phyloP scores from a whole-genome alignment of 108 stramenopile species.

The Chaetoceros muelleri region DNA sequence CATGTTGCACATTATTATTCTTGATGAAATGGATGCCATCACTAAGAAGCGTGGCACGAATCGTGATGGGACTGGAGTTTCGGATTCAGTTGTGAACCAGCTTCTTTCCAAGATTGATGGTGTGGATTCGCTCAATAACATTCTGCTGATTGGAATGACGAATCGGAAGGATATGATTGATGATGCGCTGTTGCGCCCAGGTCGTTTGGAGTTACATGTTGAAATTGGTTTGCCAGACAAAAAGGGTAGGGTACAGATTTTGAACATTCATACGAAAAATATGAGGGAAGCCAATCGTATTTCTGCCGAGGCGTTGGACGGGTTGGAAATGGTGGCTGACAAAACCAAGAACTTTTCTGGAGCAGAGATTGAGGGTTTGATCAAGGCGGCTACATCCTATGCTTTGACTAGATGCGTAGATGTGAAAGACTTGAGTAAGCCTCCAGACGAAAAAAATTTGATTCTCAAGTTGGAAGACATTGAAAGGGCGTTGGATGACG shows the following conservation, averaged over 20 bases:
- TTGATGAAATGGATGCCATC: constrained; percentile 99
- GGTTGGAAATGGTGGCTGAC: constrained; percentile 67
- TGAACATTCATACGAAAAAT: constrained; percentile 90
- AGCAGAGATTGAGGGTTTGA: constrained; percentile 96
- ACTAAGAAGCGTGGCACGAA: constrained; percentile 91
- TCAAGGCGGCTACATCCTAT: constrained; percentile 93
- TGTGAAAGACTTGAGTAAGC: constrained; percentile 85
- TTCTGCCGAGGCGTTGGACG: constrained; percentile 65
- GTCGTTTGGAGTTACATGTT: constrained; percentile 96
- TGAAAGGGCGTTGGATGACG: constrained; percentile 78
- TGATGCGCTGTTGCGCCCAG: constrained; percentile 96
- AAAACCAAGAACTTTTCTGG: constrained; percentile 97
- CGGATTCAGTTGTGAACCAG: constrained; percentile 98
- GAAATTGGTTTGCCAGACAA: constrained; percentile 96
- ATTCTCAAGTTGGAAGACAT: constrained; percentile 82
- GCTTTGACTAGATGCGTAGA: constrained; percentile 86
- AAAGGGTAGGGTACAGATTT: constrained; percentile 91
- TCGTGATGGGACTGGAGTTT: constrained; percentile 89
- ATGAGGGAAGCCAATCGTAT: constrained; percentile 86
- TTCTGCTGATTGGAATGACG: constrained; percentile 99
- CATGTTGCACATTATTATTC: constrained; percentile 97
- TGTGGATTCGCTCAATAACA: constrained; percentile 97
- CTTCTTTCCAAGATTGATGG: constrained; percentile 98
- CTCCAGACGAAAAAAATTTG: constrained; percentile 78
- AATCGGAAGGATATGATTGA: constrained; percentile 99